These are phyloP conservation scores for Rubus parviflorus DNA, from an alignment of 306 rosid species.

Conservation along the genomic window DNA sequence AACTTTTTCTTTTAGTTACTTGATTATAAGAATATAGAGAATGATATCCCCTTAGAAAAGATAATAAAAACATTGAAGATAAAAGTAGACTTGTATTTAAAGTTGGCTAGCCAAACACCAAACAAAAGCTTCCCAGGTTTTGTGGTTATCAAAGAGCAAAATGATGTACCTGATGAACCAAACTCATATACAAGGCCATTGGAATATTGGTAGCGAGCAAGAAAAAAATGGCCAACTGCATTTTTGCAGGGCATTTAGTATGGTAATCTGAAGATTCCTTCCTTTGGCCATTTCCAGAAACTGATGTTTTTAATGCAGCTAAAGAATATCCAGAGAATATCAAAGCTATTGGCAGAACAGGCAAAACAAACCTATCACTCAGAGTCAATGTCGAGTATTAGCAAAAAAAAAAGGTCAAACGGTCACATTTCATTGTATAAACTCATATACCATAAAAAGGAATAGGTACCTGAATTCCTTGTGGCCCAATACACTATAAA, in stretches of 20 bases:
- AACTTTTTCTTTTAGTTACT: slow-evolving; percentile 8
- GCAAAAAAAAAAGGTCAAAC: slow-evolving; percentile 23
- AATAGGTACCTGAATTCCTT: slow-evolving; percentile 86
- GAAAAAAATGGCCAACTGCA: slow-evolving; percentile 52
- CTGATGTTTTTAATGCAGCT: slow-evolving; percentile 48
- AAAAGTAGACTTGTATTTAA: background rate
- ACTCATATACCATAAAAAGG: slow-evolving; percentile 12
- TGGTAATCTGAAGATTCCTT: slow-evolving; percentile 32
- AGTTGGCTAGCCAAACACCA: background rate
- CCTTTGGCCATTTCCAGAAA: slow-evolving; percentile 33
- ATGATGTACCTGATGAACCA: slow-evolving; percentile 87
- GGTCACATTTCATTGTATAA: slow-evolving; percentile 15
- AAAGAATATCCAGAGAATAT: slow-evolving; percentile 82
- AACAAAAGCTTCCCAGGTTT: slow-evolving; percentile 3
- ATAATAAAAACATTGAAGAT: background rate
- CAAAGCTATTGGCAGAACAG: slow-evolving; percentile 89
- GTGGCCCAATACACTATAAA: slow-evolving; percentile 86
- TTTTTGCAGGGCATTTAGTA: slow-evolving; percentile 45
- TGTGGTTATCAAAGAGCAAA: slow-evolving; percentile 2
- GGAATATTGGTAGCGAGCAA: slow-evolving; percentile 88
- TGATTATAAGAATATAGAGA: slow-evolving; percentile 7
- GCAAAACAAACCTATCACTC: slow-evolving; percentile 79
- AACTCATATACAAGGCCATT: slow-evolving; percentile 92
- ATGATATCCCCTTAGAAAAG: background rate
- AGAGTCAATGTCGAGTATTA: slow-evolving; percentile 18